Percentiles rank a stretch among this genome's conserved stretches.
phyloP scores from a whole-genome alignment of 2,329 filamentous ascomycete genomes.

The Alternaria burnsii region DNA sequence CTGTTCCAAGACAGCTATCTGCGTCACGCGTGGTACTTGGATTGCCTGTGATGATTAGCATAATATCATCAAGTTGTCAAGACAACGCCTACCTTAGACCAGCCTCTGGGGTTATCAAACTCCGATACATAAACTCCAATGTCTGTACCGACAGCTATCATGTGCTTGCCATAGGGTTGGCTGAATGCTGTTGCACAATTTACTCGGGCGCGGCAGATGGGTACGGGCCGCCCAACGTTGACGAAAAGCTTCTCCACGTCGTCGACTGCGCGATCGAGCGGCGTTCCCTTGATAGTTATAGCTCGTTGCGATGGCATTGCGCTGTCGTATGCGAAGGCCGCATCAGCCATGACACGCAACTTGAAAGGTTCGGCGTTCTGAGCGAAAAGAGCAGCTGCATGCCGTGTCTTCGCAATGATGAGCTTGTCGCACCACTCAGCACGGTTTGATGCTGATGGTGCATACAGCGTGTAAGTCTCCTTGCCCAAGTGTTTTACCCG shows the following conservation, averaged over 20 bases:
- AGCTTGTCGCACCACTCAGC: conserved; percentile 94
- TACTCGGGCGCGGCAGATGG: conserved; percentile 84
- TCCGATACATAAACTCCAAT: conserved; percentile 92
- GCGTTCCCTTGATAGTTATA: conserved; percentile 87
- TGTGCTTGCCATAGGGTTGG: conserved; percentile 78
- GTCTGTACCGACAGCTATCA: conserved; percentile 95
- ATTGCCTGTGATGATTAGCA: conserved; percentile 69
- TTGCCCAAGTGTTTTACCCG: conserved; percentile 94
- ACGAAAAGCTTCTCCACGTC: conserved; percentile 82
- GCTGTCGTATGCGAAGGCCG: conserved; percentile 84
- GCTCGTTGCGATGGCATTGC: conserved; percentile 62
- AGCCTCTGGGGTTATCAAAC: conserved; percentile 86
- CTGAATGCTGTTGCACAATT: conserved; percentile 94
- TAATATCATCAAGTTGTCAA: no score
- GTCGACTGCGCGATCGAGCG: conserved; percentile 86
- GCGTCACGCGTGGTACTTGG: conserved; percentile 78
- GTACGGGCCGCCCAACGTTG: conserved; percentile 71
- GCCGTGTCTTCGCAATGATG: conserved; percentile 90
- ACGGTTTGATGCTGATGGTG: conserved; percentile 75
- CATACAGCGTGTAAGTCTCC: conserved; percentile 91
- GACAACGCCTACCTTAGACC: conserved; percentile 75
- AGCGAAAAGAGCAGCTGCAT: conserved; percentile 85
- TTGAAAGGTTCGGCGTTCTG: conserved; percentile 97
- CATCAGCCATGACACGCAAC: conserved; percentile 88
- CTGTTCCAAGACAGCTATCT: conserved; percentile 93